Percentiles rank a stretch among this genome's conserved stretches.
Evolutionary conservation across 1,284 basidiomycete species (phyloP).

Genomic region (Wolfiporia cocos): DNA sequence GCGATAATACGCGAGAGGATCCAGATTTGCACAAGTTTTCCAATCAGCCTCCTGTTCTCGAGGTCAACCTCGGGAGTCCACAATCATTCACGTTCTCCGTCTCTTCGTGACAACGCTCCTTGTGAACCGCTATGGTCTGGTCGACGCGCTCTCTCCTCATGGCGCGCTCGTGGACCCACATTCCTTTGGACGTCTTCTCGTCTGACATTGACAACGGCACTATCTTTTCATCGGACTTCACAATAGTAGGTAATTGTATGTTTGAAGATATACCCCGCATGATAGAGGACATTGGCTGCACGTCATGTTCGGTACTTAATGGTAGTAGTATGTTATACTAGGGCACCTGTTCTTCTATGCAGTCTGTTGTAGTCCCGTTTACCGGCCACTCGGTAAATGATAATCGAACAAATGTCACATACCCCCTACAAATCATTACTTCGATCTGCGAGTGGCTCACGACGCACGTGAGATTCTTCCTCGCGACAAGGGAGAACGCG

Average conservation of each 20-base stretch:
- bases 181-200: not conserved
- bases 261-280: not conserved
- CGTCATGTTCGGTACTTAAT: not conserved
- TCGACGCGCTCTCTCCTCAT: too few relatives aligned
- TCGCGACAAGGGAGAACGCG: too few relatives aligned
- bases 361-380: not conserved
- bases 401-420: not conserved
- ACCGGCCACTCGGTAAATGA: too few relatives aligned
- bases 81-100: slow-evolving; percentile 18
- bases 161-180: not conserved
- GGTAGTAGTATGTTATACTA: not conserved
- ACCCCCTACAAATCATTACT: too few relatives aligned
- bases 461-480: too few relatives aligned
- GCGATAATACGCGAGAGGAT: slow-evolving; percentile 7
- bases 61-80: slow-evolving; percentile 18
- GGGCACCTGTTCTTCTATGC: not conserved
- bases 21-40: slow-evolving; percentile 12
- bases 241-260: not conserved
- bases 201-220: too few relatives aligned
- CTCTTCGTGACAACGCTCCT: slow-evolving; percentile 6
- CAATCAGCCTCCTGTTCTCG: slow-evolving; percentile 17
- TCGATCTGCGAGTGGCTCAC: too few relatives aligned
- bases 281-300: not conserved
- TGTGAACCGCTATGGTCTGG: too few relatives aligned
- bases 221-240: too few relatives aligned